A percentile compares a stretch with the other conserved stretches of the same genome.
Evolutionary conservation across 1,284 basidiomycete species (phyloP).

Genomic region (Austroboletus olivaceoglutinosus): DNA sequence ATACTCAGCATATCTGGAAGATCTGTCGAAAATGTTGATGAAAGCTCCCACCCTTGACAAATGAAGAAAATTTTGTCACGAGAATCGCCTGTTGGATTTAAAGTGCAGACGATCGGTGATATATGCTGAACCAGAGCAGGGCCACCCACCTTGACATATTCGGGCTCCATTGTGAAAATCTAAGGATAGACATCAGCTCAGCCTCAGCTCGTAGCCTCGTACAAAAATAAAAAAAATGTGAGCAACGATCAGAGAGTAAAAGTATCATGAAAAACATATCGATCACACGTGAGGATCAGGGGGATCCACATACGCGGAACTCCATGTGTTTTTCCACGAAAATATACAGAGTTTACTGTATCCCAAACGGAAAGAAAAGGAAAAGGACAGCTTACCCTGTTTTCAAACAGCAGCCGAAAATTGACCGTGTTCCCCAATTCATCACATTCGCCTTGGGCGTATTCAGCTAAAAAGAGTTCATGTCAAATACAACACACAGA

Average conservation of each 20-base stretch:
- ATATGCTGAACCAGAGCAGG: too few relatives aligned
- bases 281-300: too few relatives aligned
- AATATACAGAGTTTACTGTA: background rate
- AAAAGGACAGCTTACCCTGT: conserved; percentile 24
- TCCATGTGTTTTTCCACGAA: too few relatives aligned
- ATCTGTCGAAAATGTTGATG: background rate
- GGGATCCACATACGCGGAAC: too few relatives aligned
- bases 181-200: conserved; percentile 1
- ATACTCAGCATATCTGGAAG: conserved; percentile 1
- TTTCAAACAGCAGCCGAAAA: conserved; percentile 33
- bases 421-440: conserved; percentile 34
- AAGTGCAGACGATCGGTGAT: background rate
- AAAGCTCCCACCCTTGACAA: conserved; percentile 38
- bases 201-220: too few relatives aligned
- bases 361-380: background rate
- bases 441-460: conserved; percentile 14
- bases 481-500: background rate
- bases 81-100: conserved; percentile 31
- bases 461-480: conserved; percentile 27
- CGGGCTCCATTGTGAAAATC: conserved; percentile 40
- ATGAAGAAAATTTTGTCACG: conserved; percentile 40
- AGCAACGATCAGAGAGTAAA: background rate
- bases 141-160: conserved; percentile 38
- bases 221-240: too few relatives aligned
- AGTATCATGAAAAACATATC: too few relatives aligned